Conservation (phyloP, 805 yeast genomes). For the Zygosaccharomyces siamensis region DNA sequence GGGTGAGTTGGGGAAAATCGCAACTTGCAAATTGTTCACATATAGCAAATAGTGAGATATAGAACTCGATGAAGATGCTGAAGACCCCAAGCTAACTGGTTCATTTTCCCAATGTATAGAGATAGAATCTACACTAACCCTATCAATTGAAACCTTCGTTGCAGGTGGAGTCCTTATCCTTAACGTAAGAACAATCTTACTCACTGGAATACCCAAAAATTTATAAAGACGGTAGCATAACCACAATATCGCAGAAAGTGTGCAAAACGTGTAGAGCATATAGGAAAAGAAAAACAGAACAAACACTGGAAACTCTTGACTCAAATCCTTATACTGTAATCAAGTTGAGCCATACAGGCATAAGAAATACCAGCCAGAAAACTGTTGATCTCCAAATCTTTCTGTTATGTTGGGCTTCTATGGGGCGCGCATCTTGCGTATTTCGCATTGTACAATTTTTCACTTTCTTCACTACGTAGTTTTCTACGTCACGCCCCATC, state of each 20-base stretch:
- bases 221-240: slow-evolving; percentile 26
- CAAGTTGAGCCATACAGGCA: too few species aligned
- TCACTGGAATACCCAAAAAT: slow-evolving; percentile 30
- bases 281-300: too few species aligned
- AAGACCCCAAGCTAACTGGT: slow-evolving; percentile 8
- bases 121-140: slow-evolving; percentile 26
- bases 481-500: slow-evolving; percentile 1
- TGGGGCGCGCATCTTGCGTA: neutral
- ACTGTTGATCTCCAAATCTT: neutral
- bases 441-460: neutral
- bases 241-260: slow-evolving; percentile 24
- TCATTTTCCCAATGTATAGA: slow-evolving; percentile 37
- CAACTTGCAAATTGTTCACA: slow-evolving; percentile 30
- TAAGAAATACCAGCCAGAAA: too few species aligned
- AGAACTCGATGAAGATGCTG: slow-evolving; percentile 7
- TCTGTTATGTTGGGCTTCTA: neutral
- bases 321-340: too few species aligned
- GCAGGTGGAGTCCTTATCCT: slow-evolving; percentile 33
- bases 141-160: slow-evolving; percentile 33
- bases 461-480: slow-evolving; percentile 1
- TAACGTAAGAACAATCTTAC: slow-evolving; percentile 26
- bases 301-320: too few species aligned
- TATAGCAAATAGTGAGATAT: slow-evolving; percentile 32
- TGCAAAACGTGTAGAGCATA: slow-evolving; percentile 9
- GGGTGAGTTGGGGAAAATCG: slow-evolving; percentile 30